Conservation (phyloP, 2,329 filamentous ascomycete genomes). For the Clarireedia sp. region DNA sequence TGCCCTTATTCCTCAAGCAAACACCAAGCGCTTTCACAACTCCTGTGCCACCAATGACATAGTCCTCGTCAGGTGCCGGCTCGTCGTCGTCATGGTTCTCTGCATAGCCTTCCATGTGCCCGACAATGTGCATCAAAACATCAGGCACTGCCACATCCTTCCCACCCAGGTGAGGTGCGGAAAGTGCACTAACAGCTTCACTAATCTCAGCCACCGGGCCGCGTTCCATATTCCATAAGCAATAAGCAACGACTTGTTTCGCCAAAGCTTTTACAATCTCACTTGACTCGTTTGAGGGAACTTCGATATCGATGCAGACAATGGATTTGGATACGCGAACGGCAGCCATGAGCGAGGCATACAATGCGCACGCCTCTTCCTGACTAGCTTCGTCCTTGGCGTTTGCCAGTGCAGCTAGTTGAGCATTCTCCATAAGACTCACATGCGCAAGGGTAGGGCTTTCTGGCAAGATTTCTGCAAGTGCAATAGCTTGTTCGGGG, state of each 20-base stretch:
- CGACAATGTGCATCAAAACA: constrained; percentile 79
- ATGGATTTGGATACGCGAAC: constrained; percentile 75
- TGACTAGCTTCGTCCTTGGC: constrained; percentile 72
- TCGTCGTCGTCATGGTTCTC: constrained; percentile 52
- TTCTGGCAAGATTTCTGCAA: constrained; percentile 87
- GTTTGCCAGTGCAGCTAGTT: constrained; percentile 61
- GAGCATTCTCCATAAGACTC: constrained; percentile 74
- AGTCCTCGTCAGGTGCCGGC: constrained; percentile 78
- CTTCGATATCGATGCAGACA: constrained; percentile 85
- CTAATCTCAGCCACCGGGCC: constrained; percentile 59
- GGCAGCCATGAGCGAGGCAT: constrained; percentile 83
- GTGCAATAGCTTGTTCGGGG: constrained; percentile 79
- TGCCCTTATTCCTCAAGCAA: constrained; percentile 73
- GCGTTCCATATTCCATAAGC: constrained; percentile 80
- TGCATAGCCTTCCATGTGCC: constrained; percentile 47
- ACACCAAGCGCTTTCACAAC: constrained; percentile 91
- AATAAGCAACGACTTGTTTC: constrained; percentile 92
- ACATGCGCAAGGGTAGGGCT: constrained; percentile 74
- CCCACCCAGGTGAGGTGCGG: constrained; percentile 35
- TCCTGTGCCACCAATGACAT: constrained; percentile 90
- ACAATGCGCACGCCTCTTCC: constrained; percentile 89
- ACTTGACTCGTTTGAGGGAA: constrained; percentile 71
- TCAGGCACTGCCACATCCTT: constrained; percentile 63
- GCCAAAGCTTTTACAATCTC: constrained; percentile 88
- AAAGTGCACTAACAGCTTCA: constrained; percentile 31